Evolutionary conservation across 2,329 filamentous ascomycete species (phyloP).

Genomic region (Ophiostoma himal-ulmi): DNA sequence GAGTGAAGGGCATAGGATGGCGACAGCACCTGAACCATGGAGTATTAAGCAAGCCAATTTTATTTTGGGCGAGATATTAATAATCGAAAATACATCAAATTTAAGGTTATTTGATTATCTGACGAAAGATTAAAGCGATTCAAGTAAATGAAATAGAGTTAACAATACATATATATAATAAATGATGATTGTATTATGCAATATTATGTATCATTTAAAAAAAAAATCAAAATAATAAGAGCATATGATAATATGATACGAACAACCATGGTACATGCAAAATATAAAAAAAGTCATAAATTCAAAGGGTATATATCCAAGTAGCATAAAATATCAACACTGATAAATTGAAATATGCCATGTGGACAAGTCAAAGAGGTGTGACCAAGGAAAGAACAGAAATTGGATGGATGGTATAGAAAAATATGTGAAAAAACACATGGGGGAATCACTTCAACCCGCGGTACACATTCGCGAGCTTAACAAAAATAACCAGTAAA

Average conservation of each 20-base stretch:
- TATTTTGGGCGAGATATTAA: no score
- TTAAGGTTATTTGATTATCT: no score
- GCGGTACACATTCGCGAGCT: background rate
- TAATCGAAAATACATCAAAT: no score
- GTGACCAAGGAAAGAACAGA: background rate
- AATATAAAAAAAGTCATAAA: no score
- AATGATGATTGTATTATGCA: no score
- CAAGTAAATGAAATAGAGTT: background rate
- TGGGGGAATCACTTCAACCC: constrained; percentile 11
- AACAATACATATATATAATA: no score
- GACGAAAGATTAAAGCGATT: no score
- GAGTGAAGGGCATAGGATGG: background rate
- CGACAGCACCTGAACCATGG: background rate
- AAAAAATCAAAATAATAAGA: no score
- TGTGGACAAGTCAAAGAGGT: background rate
- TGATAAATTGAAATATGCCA: background rate
- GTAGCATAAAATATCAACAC: no score
- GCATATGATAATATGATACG: no score
- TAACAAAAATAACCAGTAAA: constrained; percentile 3
- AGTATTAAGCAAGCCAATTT: background rate
- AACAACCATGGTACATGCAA: no score
- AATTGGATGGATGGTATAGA: constrained; percentile 11
- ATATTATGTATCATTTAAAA: no score
- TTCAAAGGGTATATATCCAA: background rate
- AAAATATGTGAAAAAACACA: background rate